These are phyloP conservation scores for Rutstroemia sp. DNA, from an alignment of 2,329 filamentous ascomycete genomes.

Conservation along the genomic window DNA sequence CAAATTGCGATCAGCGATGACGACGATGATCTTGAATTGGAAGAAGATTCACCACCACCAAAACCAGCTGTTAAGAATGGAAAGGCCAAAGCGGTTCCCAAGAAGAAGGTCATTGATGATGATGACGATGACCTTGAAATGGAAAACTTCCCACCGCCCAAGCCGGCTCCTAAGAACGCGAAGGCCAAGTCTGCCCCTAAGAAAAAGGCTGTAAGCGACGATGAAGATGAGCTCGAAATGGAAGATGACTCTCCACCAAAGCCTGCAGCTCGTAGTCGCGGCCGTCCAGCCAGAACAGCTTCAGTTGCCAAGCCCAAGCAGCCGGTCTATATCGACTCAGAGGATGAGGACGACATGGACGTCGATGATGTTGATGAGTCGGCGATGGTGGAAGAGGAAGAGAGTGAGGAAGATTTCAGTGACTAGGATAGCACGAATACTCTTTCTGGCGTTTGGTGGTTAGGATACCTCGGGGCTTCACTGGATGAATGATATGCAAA, in stretches of 20 bases:
- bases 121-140: conserved; percentile 18
- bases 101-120: conserved; percentile 20
- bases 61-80: conserved; percentile 12
- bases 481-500: too few species aligned
- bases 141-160: conserved; percentile 27
- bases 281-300: conserved; percentile 7
- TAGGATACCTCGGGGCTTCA: background rate
- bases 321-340: conserved; percentile 13
- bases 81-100: conserved; percentile 9
- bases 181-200: conserved; percentile 1
- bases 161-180: conserved; percentile 22
- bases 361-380: conserved; percentile 31
- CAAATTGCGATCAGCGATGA: conserved; percentile 13
- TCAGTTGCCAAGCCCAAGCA: conserved; percentile 5
- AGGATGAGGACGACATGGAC: conserved; percentile 21
- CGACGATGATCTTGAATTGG: conserved; percentile 14
- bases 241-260: conserved; percentile 20
- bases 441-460: background rate
- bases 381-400: conserved; percentile 25
- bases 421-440: conserved; percentile 12
- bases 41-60: conserved; percentile 7
- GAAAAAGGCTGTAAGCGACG: conserved; percentile 4
- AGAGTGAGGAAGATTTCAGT: conserved; percentile 28
- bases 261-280: conserved; percentile 24
- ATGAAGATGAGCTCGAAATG: background rate